Conservation (phyloP, 139 green algal species). For the Volvox reticuliferus region DNA sequence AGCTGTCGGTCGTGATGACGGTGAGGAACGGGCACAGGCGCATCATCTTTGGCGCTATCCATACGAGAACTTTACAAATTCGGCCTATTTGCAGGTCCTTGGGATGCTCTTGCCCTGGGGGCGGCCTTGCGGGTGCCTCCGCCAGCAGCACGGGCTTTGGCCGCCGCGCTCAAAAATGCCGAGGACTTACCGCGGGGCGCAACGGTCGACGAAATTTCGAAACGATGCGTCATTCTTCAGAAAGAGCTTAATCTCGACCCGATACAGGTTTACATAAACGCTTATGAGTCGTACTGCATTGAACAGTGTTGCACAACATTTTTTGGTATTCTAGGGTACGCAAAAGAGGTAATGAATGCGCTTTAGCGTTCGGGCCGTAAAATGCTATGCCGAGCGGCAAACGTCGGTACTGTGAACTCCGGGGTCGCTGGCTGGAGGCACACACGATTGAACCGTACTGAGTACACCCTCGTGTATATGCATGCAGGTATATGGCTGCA, state of each 20-base stretch:
- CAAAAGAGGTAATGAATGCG: too few relatives aligned
- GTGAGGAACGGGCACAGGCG: background rate
- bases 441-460: too few relatives aligned
- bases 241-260: background rate
- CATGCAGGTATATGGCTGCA: too few relatives aligned
- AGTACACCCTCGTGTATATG: too few relatives aligned
- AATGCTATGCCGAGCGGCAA: too few relatives aligned
- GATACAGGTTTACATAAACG: background rate
- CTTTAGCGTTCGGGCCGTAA: too few relatives aligned
- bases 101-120: background rate
- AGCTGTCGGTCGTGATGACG: conserved; percentile 12
- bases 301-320: too few relatives aligned
- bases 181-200: background rate
- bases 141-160: background rate
- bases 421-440: too few relatives aligned
- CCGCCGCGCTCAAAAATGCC: background rate
- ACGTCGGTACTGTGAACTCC: too few relatives aligned
- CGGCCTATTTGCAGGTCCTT: background rate
- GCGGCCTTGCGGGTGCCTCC: background rate
- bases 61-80: background rate
- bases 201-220: background rate
- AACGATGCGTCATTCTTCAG: conserved; percentile 8
- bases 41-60: background rate
- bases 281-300: too few relatives aligned
- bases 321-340: too few relatives aligned